These are phyloP conservation scores for Neurospora sp. DNA, from an alignment of 495 filamentous ascomycete genomes.

Conservation along the genomic window DNA sequence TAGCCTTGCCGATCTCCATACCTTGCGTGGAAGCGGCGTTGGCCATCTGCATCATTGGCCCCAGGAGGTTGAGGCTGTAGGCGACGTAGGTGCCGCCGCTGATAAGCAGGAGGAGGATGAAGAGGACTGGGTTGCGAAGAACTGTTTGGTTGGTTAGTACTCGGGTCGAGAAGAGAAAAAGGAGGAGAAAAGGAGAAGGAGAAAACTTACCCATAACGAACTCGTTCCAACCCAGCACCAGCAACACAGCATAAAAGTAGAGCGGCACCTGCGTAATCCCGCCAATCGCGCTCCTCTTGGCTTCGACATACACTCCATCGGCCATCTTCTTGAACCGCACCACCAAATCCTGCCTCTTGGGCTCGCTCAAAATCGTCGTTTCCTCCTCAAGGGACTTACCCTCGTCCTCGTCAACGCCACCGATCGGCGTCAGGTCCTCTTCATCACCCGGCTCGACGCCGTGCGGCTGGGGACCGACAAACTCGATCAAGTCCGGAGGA, in stretches of 20 bases:
- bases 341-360: slow-evolving; percentile 77
- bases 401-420: slow-evolving; percentile 85
- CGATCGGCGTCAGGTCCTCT: slow-evolving; percentile 77
- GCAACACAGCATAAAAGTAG: slow-evolving; percentile 83
- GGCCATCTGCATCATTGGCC: slow-evolving; percentile 88
- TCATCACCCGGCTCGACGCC: slow-evolving; percentile 74
- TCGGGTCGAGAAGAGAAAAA: not conserved
- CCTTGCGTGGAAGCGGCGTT: slow-evolving; percentile 83
- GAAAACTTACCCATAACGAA: slow-evolving; percentile 67
- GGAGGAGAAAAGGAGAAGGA: slow-evolving; percentile 3
- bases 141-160: slow-evolving; percentile 47
- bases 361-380: slow-evolving; percentile 83
- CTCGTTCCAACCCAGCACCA: slow-evolving; percentile 96
- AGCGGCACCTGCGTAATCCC: slow-evolving; percentile 89
- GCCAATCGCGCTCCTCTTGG: slow-evolving; percentile 91
- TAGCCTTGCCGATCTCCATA: slow-evolving; percentile 79
- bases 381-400: slow-evolving; percentile 91
- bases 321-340: slow-evolving; percentile 97
- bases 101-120: slow-evolving; percentile 72
- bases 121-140: slow-evolving; percentile 84
- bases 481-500: slow-evolving; percentile 70
- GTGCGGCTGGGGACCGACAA: slow-evolving; percentile 71
- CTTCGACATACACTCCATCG: slow-evolving; percentile 94
- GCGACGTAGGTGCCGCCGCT: slow-evolving; percentile 74
- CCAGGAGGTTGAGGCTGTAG: slow-evolving; percentile 88